Conservation (phyloP, 768 basidiomycete species). For the Kwoniella shandongensis region DNA sequence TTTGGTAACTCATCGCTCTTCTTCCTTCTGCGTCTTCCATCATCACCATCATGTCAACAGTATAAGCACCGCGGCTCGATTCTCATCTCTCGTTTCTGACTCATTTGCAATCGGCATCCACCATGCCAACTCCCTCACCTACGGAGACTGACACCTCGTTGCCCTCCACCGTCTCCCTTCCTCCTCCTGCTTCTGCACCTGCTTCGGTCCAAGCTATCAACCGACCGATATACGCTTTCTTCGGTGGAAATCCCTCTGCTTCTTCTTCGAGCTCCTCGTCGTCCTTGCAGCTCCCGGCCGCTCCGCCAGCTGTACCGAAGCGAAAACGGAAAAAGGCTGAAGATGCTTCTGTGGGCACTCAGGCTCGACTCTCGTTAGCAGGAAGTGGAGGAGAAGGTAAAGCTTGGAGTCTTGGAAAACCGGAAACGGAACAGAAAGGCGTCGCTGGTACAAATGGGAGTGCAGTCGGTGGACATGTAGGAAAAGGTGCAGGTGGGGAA, state of each 20-base stretch:
- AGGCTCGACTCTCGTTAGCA: not conserved
- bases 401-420: not conserved
- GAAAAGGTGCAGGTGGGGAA: conserved; percentile 20
- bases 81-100: too few species aligned
- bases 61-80: too few species aligned
- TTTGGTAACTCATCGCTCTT: too few species aligned
- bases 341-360: conserved; percentile 1
- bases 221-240: conserved; percentile 7
- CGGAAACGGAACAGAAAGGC: not conserved
- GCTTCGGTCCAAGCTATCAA: too few species aligned
- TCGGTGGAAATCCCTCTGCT: conserved; percentile 2
- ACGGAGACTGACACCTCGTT: too few species aligned
- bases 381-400: conserved; percentile 5
- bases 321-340: conserved; percentile 12
- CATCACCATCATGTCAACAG: too few species aligned
- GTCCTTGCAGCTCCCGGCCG: not conserved
- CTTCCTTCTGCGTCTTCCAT: too few species aligned
- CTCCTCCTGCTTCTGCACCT: too few species aligned
- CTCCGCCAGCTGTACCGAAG: not conserved
- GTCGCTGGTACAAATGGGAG: conserved; percentile 12
- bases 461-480: not conserved
- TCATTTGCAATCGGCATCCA: too few species aligned
- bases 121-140: too few species aligned
- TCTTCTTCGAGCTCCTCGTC: not conserved
- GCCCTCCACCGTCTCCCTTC: too few species aligned